phyloP scores from a whole-genome alignment of 495 filamentous ascomycete genomes.

The Trichoderma erinaceum region DNA sequence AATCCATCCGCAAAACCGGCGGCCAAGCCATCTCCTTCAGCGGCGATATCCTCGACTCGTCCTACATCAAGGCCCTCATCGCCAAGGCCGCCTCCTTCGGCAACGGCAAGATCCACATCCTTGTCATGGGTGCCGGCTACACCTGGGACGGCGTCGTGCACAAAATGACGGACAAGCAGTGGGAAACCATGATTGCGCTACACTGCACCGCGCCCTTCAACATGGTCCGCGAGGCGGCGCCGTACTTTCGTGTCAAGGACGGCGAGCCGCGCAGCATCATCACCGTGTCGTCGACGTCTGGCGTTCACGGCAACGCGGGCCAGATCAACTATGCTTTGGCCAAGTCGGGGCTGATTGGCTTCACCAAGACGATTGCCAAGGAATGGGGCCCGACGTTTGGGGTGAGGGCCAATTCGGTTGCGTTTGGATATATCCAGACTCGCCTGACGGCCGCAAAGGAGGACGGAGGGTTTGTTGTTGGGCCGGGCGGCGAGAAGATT shows the following conservation, averaged over 20 bases:
- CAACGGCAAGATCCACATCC: constrained; percentile 76
- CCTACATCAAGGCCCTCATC: constrained; percentile 62
- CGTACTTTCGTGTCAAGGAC: constrained; percentile 82
- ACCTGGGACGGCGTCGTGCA: constrained; percentile 91
- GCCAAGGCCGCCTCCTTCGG: constrained; percentile 73
- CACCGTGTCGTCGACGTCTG: constrained; percentile 74
- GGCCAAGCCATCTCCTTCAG: constrained; percentile 62
- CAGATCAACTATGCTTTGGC: constrained; percentile 81
- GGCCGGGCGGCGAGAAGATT: constrained; percentile 69
- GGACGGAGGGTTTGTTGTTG: constrained; percentile 66
- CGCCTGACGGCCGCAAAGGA: constrained; percentile 77
- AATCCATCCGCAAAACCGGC: constrained; percentile 57
- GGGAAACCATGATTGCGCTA: constrained; percentile 74
- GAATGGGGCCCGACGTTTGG: constrained; percentile 86
- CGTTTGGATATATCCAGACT: constrained; percentile 74
- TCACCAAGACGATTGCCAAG: constrained; percentile 83
- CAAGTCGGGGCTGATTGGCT: constrained; percentile 72
- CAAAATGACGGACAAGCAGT: constrained; percentile 90
- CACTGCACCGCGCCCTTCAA: constrained; percentile 81
- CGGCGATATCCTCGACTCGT: constrained; percentile 65
- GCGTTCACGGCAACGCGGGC: constrained; percentile 76
- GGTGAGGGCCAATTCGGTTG: constrained; percentile 75
- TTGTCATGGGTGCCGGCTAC: constrained; percentile 82
- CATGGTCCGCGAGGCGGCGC: constrained; percentile 68
- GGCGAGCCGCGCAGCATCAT: constrained; percentile 69